Evolutionary conservation across 805 yeast species (phyloP), one percentile per base, ranked within the genome.

Genomic region (Saccharomyces mikatae): DNA sequence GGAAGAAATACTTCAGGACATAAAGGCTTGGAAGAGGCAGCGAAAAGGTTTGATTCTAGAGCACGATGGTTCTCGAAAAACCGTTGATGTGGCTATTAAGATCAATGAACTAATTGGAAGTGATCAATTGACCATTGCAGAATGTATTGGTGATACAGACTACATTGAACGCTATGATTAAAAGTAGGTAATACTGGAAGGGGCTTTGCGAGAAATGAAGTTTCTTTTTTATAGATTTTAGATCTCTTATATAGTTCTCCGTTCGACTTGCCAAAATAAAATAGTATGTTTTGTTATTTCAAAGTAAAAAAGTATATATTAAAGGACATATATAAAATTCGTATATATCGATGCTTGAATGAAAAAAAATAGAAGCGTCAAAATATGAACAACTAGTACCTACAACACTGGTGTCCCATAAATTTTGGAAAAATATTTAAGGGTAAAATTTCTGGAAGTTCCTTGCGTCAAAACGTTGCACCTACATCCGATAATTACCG

Each of bases 1-100:
- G 53, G 65, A 67, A 1, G 79, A 79, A 46, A 82, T 91, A 41
- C 71, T 77, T 47, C 65, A 66, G 2, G 89, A 86, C 41, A 82
- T 87, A 2, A 65, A 63, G 2, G 62, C 62, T 6, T 89, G 92
- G 86, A 71, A 71, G 50, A 62, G 63, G 14, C 52, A 52, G 28
- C 62, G 69, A 1, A 68, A 66, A 24, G 98, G 97, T 0, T 66
- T 92, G 48, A 83, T 92, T 32, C 77, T 92, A 53, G 97, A 91
- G 62, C 98, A 92, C 67, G 99, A 92, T 70, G 86, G 85, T 5
- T 73, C 82, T 28, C 65, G 70, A 9, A 76, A 73, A 41, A 88
- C 96, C 0, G 92, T 88, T 3, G 75, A 83, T 58, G 80, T 83
- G 9, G 98, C 82, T 0, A 72, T 84, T 46, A 80, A 81, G 36